phyloP scores from a whole-genome alignment of 208 protist species.

The Trypanosoma melophagium region DNA sequence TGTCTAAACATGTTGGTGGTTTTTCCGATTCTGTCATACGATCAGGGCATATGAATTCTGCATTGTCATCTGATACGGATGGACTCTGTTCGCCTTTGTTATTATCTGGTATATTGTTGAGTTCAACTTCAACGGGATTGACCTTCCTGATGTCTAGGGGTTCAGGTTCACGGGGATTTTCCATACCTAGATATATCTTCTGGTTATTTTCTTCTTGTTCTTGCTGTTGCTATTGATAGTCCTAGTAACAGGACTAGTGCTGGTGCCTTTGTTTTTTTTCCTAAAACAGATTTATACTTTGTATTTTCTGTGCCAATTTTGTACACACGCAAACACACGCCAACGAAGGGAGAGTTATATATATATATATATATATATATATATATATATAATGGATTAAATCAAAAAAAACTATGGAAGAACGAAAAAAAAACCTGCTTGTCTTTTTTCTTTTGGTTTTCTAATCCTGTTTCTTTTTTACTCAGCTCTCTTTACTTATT shows the following conservation, averaged over 20 bases:
- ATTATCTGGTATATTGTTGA: neutral
- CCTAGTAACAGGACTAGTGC: neutral
- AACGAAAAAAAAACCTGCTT: neutral
- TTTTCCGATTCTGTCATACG: neutral
- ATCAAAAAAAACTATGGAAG: neutral
- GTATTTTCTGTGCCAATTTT: too few species aligned
- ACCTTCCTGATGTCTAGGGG: neutral
- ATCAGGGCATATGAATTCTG: neutral
- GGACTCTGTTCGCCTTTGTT: neutral
- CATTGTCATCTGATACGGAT: conserved; percentile 2
- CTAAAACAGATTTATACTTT: too few species aligned
- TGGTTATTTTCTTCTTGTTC: neutral
- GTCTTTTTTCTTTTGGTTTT: neutral
- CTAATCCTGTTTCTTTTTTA: neutral
- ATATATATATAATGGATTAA: neutral
- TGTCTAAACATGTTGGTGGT: neutral
- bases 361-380: conserved; percentile 5
- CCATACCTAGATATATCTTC: neutral
- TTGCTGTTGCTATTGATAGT: too few species aligned
- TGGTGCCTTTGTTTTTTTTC: neutral
- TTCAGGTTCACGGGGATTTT: neutral
- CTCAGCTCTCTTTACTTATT: conserved; percentile 11
- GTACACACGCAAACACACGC: too few species aligned
- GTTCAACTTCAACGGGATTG: neutral
- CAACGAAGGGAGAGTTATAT: neutral